Conservation (phyloP, 805 yeast genomes). For the Spencermartinsiella europaea region DNA sequence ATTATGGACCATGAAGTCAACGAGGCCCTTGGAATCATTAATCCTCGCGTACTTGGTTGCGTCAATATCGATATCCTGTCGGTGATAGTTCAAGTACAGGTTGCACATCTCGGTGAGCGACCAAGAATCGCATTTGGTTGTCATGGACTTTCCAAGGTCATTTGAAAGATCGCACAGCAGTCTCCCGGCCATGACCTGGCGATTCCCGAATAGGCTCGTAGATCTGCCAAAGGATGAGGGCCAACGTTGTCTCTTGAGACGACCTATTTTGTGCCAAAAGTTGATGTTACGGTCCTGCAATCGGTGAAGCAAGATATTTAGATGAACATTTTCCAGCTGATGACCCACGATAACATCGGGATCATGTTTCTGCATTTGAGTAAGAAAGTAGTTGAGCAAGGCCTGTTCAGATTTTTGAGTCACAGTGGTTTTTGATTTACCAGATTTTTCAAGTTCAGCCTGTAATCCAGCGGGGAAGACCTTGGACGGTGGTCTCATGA, state of each 20-base stretch:
- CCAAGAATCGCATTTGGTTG: slow-evolving; percentile 92
- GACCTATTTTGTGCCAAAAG: slow-evolving; percentile 79
- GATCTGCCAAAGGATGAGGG: slow-evolving; percentile 59
- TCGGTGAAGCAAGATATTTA: slow-evolving; percentile 77
- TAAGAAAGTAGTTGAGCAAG: slow-evolving; percentile 68
- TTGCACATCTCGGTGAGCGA: slow-evolving; percentile 87
- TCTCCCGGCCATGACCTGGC: slow-evolving; percentile 77
- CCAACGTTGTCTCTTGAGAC: slow-evolving; percentile 65
- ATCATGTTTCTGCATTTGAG: slow-evolving; percentile 66
- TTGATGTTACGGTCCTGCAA: slow-evolving; percentile 49
- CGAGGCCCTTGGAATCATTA: slow-evolving; percentile 57
- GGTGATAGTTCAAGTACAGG: slow-evolving; percentile 61
- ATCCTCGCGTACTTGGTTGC: slow-evolving; percentile 48
- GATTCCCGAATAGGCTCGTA: slow-evolving; percentile 8
- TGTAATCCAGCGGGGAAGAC: slow-evolving; percentile 74
- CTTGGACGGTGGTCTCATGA: slow-evolving; percentile 51
- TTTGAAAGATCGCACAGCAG: slow-evolving; percentile 88
- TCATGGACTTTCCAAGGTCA: slow-evolving; percentile 89
- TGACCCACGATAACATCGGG: slow-evolving; percentile 93
- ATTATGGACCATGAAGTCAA: slow-evolving; percentile 68
- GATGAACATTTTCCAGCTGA: slow-evolving; percentile 66
- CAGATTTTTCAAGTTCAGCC: slow-evolving; percentile 39
- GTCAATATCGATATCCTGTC: slow-evolving; percentile 70
- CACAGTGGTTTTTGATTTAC: slow-evolving; percentile 44
- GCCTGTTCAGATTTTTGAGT: slow-evolving; percentile 69